Evolutionary conservation across 768 basidiomycete species (phyloP).

Genomic region (Leccinum subgranulosum): DNA sequence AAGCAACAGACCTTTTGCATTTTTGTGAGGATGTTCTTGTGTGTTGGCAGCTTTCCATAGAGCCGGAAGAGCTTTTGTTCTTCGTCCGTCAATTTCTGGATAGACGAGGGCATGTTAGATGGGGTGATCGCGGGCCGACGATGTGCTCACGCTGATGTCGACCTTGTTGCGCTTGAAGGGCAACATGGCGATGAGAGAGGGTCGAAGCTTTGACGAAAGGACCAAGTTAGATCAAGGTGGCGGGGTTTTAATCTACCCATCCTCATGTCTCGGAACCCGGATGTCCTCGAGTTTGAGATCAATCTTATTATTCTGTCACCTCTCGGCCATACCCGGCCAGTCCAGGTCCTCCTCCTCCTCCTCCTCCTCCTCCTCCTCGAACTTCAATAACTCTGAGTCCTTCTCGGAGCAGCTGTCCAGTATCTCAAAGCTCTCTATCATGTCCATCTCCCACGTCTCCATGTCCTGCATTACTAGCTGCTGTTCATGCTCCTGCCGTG

Average conservation of each 20-base stretch:
- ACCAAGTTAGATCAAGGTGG: slow-evolving; percentile 13
- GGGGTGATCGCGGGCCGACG: not conserved
- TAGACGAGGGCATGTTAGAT: slow-evolving; percentile 18
- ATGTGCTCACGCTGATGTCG: slow-evolving; percentile 78
- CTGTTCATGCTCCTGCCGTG: slow-evolving; percentile 11
- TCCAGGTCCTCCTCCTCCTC: slow-evolving; percentile 4
- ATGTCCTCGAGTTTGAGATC: slow-evolving; percentile 19
- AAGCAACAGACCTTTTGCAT: slow-evolving; percentile 80
- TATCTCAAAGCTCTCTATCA: slow-evolving; percentile 10
- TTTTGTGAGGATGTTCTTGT: slow-evolving; percentile 90
- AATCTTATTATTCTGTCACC: slow-evolving; percentile 4
- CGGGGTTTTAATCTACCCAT: slow-evolving; percentile 20
- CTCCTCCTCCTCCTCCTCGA: slow-evolving; percentile 13
- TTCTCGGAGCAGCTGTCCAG: slow-evolving; percentile 5
- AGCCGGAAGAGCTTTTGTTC: slow-evolving; percentile 92
- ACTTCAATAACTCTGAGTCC: slow-evolving; percentile 18
- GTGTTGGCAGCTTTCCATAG: slow-evolving; percentile 92
- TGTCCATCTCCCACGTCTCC: slow-evolving; percentile 1
- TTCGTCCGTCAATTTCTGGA: slow-evolving; percentile 76
- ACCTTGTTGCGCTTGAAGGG: slow-evolving; percentile 86
- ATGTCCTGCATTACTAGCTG: slow-evolving; percentile 14
- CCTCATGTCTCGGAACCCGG: slow-evolving; percentile 30
- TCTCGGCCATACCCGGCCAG: slow-evolving; percentile 3
- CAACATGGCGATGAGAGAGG: slow-evolving; percentile 49
- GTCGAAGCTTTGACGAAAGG: slow-evolving; percentile 17